Conservation (phyloP, 495 filamentous ascomycete species). For the Penicillium pulvis region DNA sequence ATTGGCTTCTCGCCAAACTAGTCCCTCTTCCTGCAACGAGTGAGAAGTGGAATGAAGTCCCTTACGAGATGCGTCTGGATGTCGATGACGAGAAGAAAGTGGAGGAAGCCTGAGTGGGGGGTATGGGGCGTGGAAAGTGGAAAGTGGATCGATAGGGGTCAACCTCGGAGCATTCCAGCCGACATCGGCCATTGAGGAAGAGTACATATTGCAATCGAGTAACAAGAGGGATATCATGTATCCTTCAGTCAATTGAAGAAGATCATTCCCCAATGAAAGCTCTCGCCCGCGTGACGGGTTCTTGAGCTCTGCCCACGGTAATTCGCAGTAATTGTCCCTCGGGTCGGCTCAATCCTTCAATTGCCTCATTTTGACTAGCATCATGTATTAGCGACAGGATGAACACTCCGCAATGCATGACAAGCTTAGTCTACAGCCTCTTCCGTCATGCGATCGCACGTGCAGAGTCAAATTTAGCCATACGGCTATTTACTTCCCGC, state of each 20-base stretch:
- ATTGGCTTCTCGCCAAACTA: conserved; percentile 65
- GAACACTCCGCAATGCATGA: background rate
- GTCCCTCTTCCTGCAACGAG: conserved; percentile 73
- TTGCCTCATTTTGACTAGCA: background rate
- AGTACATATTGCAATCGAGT: conserved; percentile 9
- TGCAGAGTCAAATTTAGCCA: background rate
- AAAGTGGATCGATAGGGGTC: conserved; percentile 3
- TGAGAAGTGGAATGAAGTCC: conserved; percentile 77
- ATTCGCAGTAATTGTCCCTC: background rate
- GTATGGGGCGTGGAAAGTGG: background rate
- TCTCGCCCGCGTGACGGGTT: background rate
- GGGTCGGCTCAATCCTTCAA: background rate
- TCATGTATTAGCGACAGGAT: background rate
- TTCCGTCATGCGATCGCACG: background rate
- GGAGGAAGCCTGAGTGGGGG: conserved; percentile 19
- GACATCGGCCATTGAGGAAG: conserved; percentile 1
- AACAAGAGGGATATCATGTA: conserved; percentile 1
- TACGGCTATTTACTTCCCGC: conserved; percentile 10
- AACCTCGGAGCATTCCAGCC: background rate
- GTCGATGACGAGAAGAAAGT: conserved; percentile 38
- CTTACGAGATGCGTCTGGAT: conserved; percentile 51
- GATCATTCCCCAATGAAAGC: background rate
- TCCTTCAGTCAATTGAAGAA: background rate
- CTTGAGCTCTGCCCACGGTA: background rate
- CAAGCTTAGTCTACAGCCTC: background rate